Percentiles rank a stretch among this genome's conserved stretches.
phyloP scores from a whole-genome alignment of 352 stramenopile species.

The Pythium sp. region DNA sequence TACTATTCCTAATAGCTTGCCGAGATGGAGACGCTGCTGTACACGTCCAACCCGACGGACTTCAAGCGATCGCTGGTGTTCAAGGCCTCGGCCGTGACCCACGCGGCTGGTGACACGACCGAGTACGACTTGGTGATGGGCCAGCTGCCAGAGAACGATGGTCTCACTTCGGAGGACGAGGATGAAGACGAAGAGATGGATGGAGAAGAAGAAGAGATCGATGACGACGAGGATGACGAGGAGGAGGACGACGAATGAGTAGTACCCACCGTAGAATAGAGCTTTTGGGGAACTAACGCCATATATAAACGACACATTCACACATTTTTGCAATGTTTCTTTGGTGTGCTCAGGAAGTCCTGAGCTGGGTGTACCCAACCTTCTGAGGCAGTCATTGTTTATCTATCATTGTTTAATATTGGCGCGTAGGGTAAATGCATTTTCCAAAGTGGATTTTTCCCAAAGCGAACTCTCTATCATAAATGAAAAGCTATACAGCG shows the following conservation, averaged over 20 bases:
- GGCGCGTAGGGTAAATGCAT: neutral
- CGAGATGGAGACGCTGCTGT: slow-evolving; percentile 53
- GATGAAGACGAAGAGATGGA: slow-evolving; percentile 32
- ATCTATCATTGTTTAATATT: neutral
- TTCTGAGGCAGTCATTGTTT: neutral
- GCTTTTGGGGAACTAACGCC: slow-evolving; percentile 13
- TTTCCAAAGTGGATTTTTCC: neutral
- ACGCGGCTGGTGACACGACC: slow-evolving; percentile 68
- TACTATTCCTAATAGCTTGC: slow-evolving; percentile 30
- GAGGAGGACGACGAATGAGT: slow-evolving; percentile 41
- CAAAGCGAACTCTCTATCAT: neutral
- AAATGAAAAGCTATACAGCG: neutral
- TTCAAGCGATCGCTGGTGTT: slow-evolving; percentile 63
- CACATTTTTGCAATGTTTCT: neutral
- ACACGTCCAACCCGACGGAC: slow-evolving; percentile 52
- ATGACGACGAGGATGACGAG: slow-evolving; percentile 39
- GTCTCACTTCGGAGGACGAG: slow-evolving; percentile 68
- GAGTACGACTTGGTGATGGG: slow-evolving; percentile 84
- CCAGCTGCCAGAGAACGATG: slow-evolving; percentile 74
- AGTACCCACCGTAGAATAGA: slow-evolving; percentile 15
- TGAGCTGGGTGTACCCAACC: neutral
- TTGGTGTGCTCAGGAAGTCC: neutral
- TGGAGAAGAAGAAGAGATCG: slow-evolving; percentile 32
- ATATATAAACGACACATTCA: slow-evolving; percentile 15
- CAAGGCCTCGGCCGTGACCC: slow-evolving; percentile 37